A percentile compares a stretch with the other conserved stretches of the same genome.
These are phyloP conservation scores for Mycena kentingensis DNA, from an alignment of 768 basidiomycete genomes.

Conservation along the genomic window DNA sequence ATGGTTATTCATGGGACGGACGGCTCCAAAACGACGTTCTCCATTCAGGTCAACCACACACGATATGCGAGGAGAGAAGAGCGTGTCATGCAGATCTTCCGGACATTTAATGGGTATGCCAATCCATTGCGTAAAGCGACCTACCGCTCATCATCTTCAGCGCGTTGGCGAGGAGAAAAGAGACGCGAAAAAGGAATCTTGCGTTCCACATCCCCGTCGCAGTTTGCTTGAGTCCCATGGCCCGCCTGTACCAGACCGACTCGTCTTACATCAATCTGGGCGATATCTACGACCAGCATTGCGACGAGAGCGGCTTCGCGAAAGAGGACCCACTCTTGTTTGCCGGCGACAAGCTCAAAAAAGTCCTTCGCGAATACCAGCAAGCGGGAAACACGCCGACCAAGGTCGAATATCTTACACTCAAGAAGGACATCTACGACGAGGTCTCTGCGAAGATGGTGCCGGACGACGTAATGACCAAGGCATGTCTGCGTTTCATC, in stretches of 20 bases:
- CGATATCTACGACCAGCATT: conserved; percentile 93
- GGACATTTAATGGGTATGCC: conserved; percentile 86
- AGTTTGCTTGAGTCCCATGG: conserved; percentile 77
- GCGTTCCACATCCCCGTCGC: conserved; percentile 89
- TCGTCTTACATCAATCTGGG: conserved; percentile 87
- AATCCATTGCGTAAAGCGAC: conserved; percentile 4
- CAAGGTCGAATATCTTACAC: conserved; percentile 65
- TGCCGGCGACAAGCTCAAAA: conserved; percentile 82
- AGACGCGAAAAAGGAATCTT: conserved; percentile 89
- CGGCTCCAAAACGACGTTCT: conserved; percentile 86
- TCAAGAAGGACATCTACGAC: conserved; percentile 85
- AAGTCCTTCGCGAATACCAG: conserved; percentile 62
- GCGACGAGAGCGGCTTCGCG: conserved; percentile 69
- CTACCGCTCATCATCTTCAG: conserved; percentile 41
- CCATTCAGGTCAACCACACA: conserved; percentile 85
- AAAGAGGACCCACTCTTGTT: conserved; percentile 88
- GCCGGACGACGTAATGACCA: conserved; percentile 83
- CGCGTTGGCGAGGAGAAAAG: conserved; percentile 83
- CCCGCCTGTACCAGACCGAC: conserved; percentile 89
- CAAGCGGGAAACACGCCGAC: conserved; percentile 52
- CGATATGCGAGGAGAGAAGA: conserved; percentile 91
- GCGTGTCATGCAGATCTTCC: conserved; percentile 85
- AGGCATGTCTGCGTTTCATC: conserved; percentile 50
- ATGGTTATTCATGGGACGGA: conserved; percentile 91
- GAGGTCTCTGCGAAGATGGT: conserved; percentile 87